Conservation (phyloP, 129 eudicot species). For the Flaveria brownii region DNA sequence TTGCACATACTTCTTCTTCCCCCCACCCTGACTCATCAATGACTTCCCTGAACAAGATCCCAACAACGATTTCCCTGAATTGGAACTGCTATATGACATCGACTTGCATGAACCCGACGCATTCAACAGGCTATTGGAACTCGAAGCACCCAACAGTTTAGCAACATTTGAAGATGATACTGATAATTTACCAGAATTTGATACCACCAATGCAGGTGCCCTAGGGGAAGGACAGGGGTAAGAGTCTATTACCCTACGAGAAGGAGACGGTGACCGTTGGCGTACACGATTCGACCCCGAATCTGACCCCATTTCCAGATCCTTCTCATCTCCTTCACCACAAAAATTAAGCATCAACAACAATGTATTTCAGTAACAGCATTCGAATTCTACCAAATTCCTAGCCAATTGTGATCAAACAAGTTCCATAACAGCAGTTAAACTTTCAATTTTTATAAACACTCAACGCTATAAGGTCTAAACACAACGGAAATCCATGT, state of each 20-base stretch:
- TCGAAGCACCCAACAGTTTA: conserved; percentile 22
- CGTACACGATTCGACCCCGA: conserved; percentile 3
- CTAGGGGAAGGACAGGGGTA: conserved; percentile 49
- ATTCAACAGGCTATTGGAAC: conserved; percentile 35
- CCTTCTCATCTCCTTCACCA: conserved; percentile 43
- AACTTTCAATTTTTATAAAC: neutral
- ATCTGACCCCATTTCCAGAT: conserved; percentile 52
- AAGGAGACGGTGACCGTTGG: conserved; percentile 40
- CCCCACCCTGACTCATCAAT: conserved; percentile 43
- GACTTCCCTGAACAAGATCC: conserved; percentile 62
- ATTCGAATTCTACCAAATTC: neutral
- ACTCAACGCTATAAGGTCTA: neutral
- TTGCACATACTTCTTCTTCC: conserved; percentile 73
- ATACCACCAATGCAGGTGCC: conserved; percentile 48
- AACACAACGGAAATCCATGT: neutral
- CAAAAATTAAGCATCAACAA: neutral
- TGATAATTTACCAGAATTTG: conserved; percentile 44
- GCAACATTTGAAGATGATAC: conserved; percentile 20
- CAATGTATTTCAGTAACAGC: conserved; percentile 10
- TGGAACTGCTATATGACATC: conserved; percentile 47
- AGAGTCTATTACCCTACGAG: conserved; percentile 36
- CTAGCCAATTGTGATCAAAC: neutral
- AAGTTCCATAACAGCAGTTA: conserved; percentile 7
- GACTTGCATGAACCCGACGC: conserved; percentile 44
- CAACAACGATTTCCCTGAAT: conserved; percentile 47